These are phyloP conservation scores for Lumnitzera racemosa DNA, from an alignment of 345 rosid species.

Conservation along the genomic window DNA sequence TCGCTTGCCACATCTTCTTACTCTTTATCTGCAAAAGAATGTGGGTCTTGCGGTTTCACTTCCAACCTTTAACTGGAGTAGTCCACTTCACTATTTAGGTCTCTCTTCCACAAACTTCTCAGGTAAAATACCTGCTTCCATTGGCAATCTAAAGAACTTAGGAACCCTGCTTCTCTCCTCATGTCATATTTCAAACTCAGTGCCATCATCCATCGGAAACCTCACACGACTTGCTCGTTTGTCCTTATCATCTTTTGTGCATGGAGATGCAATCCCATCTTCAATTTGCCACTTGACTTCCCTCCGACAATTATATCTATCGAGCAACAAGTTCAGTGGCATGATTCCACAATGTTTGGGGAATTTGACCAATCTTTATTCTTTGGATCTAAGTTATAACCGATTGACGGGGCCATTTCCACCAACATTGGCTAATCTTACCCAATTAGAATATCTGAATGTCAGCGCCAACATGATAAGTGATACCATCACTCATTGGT, in stretches of 20 bases:
- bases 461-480: conserved; percentile 8
- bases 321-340: background rate
- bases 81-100: too few species aligned
- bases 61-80: too few species aligned
- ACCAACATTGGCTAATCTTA: conserved; percentile 4
- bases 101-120: too few species aligned
- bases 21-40: too few species aligned
- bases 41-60: too few species aligned
- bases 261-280: background rate
- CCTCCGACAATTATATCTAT: background rate
- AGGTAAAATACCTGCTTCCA: too few species aligned
- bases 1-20: too few species aligned
- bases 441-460: background rate
- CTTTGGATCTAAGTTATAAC: background rate
- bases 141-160: background rate
- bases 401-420: conserved; percentile 8
- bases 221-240: background rate
- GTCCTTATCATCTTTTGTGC: background rate
- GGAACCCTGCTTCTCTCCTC: background rate
- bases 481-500: conserved; percentile 11
- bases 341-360: background rate
- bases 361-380: background rate
- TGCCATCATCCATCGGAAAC: background rate
- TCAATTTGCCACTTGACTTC: background rate
- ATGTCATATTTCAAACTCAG: background rate